phyloP scores from a whole-genome alignment of 805 yeast genomes.

The Ascoidea rubescens region DNA sequence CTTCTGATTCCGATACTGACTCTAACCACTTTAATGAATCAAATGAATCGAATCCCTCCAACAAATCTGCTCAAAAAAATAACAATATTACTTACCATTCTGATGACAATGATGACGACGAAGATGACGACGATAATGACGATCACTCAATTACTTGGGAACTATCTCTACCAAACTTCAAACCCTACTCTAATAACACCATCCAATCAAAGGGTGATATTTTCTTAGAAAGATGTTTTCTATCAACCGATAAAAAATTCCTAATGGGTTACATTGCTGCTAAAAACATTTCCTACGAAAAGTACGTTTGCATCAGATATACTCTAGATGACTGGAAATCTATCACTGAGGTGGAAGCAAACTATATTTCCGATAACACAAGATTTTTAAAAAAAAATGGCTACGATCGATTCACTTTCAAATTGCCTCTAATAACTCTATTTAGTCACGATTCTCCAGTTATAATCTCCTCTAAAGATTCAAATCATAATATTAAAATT shows the following conservation, averaged over 20 bases:
- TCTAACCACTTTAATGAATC: neutral
- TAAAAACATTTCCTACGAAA: slow-evolving; percentile 55
- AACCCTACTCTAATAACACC: slow-evolving; percentile 5
- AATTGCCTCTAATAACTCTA: slow-evolving; percentile 33
- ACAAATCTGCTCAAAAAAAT: slow-evolving; percentile 12
- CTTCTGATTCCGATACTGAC: slow-evolving; percentile 10
- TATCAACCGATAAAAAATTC: slow-evolving; percentile 41
- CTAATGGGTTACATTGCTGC: slow-evolving; percentile 71
- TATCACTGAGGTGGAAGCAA: slow-evolving; percentile 52
- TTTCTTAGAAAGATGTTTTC: slow-evolving; percentile 49
- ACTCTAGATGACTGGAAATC: slow-evolving; percentile 73
- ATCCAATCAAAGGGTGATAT: slow-evolving; percentile 20
- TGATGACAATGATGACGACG: slow-evolving; percentile 12
- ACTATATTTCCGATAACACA: slow-evolving; percentile 43
- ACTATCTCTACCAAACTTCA: slow-evolving; percentile 18
- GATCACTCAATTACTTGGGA: slow-evolving; percentile 15
- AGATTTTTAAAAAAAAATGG: slow-evolving; percentile 29
- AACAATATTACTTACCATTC: slow-evolving; percentile 3
- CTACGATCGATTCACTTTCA: slow-evolving; percentile 63
- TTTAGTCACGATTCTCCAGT: slow-evolving; percentile 11
- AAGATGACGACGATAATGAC: neutral
- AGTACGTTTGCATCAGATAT: slow-evolving; percentile 56
- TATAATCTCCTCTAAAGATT: too few species aligned
- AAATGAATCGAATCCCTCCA: neutral
- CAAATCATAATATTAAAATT: too few species aligned